Conservation (phyloP, 179 eudicot genomes). For the Silene noctiflora region DNA sequence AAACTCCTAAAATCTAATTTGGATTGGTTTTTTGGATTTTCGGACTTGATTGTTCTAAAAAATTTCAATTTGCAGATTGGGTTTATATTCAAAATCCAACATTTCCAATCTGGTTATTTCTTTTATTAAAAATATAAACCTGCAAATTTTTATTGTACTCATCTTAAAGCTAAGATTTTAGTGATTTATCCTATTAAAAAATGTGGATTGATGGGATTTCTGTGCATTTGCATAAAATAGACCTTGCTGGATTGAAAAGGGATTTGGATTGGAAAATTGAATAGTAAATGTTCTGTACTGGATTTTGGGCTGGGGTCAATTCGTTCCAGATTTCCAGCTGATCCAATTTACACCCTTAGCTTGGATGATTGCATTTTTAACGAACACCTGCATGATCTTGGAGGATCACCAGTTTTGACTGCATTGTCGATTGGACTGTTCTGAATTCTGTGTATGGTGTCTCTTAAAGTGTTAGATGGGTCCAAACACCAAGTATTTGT, state of each 20-base stretch:
- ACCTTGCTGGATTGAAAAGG: background rate
- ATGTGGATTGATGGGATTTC: background rate
- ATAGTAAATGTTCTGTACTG: background rate
- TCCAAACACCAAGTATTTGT: background rate
- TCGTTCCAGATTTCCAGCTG: background rate
- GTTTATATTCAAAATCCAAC: background rate
- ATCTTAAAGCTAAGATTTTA: background rate
- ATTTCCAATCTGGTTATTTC: background rate
- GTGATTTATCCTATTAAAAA: no score
- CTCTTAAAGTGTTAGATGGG: background rate
- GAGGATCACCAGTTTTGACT: background rate
- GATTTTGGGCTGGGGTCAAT: background rate
- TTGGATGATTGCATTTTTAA: background rate
- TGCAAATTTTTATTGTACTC: background rate
- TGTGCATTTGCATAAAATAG: no score
- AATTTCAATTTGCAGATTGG: background rate
- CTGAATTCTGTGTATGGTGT: no score
- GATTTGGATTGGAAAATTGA: background rate
- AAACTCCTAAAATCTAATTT: background rate
- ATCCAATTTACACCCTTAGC: background rate
- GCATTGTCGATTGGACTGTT: no score
- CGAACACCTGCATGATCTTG: background rate
- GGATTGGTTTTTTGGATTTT: background rate
- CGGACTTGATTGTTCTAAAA: background rate
- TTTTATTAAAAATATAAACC: background rate